These are phyloP conservation scores for Phalaenopsis aphrodite DNA, from an alignment of 106 monocot species.

Conservation along the genomic window DNA sequence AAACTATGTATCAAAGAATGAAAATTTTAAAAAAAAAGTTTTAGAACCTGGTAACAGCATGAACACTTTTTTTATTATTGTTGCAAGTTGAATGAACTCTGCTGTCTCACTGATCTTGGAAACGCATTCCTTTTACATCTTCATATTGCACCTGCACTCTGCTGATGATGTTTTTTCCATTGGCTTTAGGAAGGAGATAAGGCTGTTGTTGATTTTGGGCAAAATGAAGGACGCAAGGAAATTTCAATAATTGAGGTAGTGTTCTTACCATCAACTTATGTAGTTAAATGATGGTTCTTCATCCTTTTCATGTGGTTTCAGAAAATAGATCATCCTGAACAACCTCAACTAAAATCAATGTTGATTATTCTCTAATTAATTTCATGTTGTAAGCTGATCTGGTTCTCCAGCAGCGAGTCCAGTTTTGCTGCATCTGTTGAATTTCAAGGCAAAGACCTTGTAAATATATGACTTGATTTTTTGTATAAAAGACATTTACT, in stretches of 20 bases:
- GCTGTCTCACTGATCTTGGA: neutral
- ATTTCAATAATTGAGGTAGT: slow-evolving; percentile 69
- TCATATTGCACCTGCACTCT: neutral
- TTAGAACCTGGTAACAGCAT: neutral
- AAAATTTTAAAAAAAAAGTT: neutral
- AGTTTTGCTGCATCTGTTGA: neutral
- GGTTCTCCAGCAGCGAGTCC: neutral
- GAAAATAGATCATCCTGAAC: neutral
- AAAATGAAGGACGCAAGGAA: slow-evolving; percentile 39
- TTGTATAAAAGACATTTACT: neutral
- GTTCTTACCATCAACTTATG: neutral
- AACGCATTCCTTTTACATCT: neutral
- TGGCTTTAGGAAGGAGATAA: slow-evolving; percentile 29
- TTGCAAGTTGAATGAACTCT: neutral
- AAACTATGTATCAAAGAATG: neutral
- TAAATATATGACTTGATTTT: neutral
- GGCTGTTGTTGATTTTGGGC: slow-evolving; percentile 58
- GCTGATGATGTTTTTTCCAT: slow-evolving; percentile 13
- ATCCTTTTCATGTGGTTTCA: neutral
- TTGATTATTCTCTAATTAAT: neutral
- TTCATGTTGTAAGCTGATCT: neutral
- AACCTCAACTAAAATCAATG: neutral
- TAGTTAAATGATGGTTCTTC: neutral
- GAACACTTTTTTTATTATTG: neutral
- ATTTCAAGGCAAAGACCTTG: neutral